Evolutionary conservation across 805 yeast species (phyloP), one percentile per base, ranked within the genome.

Genomic region (Suhomyces pyralidae): DNA sequence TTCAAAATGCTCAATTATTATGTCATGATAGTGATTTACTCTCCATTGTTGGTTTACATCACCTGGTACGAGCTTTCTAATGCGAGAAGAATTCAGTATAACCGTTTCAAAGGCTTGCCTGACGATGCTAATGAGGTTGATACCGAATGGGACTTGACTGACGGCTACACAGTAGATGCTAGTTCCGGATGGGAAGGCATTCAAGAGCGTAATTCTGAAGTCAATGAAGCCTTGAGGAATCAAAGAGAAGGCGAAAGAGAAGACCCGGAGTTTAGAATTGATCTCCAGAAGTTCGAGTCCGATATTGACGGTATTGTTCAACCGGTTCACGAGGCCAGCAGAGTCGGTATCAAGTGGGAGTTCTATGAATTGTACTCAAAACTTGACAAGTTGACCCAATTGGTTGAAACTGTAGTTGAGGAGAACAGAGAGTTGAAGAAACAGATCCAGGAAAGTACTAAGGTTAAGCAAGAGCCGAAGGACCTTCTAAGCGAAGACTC

Each of bases 101-200:
- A 90, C 67, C 75, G 96, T 56, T 69, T 78, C 51, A 79, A 77
- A 57, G 81, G 83, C 1, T 67, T 82, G 17, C 73, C 87, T 0
- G 96, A 90, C 65, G 97, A 90, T 67, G 88, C 90, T 19, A 88
- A 88, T 64, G 93, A 87, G 62, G 60, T 73, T 19, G 89, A 90
- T 61, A 79, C 85, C 7, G 92, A 86, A 61, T 90, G 96, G 96
- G 90, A 87, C 57, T 74, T 90, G 58, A 80, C 86, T 7, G 96
- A 89, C 67, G 96, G 96, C 0, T 89, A 66, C 56, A 67, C 67
- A 26, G 70, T 59, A n/a, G 76, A 70, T 28, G 62, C 61, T n/a
- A 56, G 56, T 7, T 51, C 53, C 30, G 66, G 73, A 20, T 66
- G 71, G 71, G 77, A 71, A 40, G 74, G 72, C 2, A 67, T 75